Conservation (phyloP, 2,329 filamentous ascomycete species). For the Cladosporium sp. region DNA sequence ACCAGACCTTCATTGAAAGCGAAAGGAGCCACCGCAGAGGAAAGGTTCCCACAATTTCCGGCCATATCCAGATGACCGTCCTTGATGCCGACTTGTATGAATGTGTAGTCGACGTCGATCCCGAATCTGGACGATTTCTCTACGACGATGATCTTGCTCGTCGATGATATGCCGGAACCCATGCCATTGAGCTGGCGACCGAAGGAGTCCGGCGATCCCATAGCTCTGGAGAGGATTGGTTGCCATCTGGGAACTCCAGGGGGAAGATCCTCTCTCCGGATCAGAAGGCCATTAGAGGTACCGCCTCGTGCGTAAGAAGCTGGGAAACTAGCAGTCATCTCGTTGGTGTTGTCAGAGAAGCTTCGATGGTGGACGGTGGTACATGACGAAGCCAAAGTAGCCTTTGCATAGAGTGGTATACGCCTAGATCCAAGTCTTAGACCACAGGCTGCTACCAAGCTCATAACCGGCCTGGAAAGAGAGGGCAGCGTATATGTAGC, state of each 20-base stretch:
- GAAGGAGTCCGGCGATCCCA: conserved; percentile 62
- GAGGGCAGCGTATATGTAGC: no score
- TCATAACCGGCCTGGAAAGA: not conserved
- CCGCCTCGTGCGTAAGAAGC: conserved; percentile 63
- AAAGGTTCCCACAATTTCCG: conserved; percentile 75
- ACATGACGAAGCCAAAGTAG: no score
- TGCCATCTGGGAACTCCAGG: conserved; percentile 42
- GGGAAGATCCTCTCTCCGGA: conserved; percentile 51
- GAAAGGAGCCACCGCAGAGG: conserved; percentile 60
- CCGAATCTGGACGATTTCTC: conserved; percentile 44
- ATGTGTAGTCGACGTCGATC: conserved; percentile 65
- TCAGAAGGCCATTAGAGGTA: conserved; percentile 63
- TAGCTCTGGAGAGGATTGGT: conserved; percentile 53
- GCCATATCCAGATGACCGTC: conserved; percentile 59
- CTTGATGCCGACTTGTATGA: conserved; percentile 63
- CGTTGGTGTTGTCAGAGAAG: not conserved
- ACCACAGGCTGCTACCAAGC: not conserved
- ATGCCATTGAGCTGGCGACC: conserved; percentile 69
- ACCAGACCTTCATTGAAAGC: conserved; percentile 54
- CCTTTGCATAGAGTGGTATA: no score
- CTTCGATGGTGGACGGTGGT: no score
- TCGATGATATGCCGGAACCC: conserved; percentile 63
- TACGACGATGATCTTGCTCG: conserved; percentile 68
- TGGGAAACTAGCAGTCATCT: conserved; percentile 31
- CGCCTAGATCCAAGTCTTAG: not conserved